Conservation (phyloP, 257 asterid species). For the Nemophila menziesii region DNA sequence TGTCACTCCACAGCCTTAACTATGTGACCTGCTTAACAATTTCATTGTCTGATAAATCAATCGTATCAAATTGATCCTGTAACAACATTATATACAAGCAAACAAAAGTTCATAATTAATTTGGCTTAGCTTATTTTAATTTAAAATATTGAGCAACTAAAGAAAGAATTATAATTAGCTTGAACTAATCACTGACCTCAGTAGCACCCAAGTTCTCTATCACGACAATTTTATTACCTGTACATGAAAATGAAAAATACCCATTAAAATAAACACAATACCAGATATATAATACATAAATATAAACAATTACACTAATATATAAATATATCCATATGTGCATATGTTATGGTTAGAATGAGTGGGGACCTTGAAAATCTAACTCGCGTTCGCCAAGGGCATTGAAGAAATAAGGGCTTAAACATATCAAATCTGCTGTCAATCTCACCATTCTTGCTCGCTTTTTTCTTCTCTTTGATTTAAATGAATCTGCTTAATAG, state of each 20-base stretch:
- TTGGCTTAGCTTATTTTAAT: not conserved
- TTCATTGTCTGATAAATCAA: slow-evolving; percentile 96
- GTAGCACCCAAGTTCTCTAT: not conserved
- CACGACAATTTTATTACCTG: not conserved
- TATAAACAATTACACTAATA: no score
- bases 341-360: not conserved
- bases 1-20: no score
- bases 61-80: slow-evolving; percentile 95
- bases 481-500: no score
- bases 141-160: not conserved
- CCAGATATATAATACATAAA: no score
- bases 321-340: not conserved
- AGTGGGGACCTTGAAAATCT: slow-evolving; percentile 68
- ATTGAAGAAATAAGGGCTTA: slow-evolving; percentile 92
- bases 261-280: not conserved
- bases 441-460: slow-evolving; percentile 53
- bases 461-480: not conserved
- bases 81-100: not conserved
- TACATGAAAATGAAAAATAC: not conserved
- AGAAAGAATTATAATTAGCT: not conserved
- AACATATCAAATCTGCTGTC: slow-evolving; percentile 83
- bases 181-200: not conserved
- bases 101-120: not conserved
- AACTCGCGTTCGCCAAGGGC: slow-evolving; percentile 91
- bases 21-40: slow-evolving; percentile 98